These are phyloP conservation scores for Magnaporthiopsis rhizophila DNA, from an alignment of 2,329 filamentous ascomycete genomes.

Conservation along the genomic window DNA sequence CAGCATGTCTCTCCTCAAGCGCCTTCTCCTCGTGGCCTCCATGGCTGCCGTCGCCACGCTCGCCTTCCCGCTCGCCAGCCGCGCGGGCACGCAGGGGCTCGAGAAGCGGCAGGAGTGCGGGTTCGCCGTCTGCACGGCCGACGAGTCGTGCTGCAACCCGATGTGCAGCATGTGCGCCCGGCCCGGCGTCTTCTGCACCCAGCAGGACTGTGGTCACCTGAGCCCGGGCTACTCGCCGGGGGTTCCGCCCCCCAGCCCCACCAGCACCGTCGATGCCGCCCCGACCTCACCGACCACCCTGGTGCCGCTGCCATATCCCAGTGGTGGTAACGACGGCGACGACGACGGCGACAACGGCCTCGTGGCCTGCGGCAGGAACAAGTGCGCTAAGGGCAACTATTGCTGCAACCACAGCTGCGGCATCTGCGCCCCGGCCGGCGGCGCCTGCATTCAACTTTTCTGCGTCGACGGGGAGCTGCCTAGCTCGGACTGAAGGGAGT, in stretches of 20 bases:
- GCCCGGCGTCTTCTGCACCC: slow-evolving; percentile 14
- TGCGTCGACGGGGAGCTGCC: slow-evolving; percentile 8
- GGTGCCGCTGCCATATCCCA: neutral
- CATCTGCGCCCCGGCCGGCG: slow-evolving; percentile 14
- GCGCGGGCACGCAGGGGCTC: neutral
- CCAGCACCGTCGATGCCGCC: neutral
- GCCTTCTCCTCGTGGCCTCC: neutral
- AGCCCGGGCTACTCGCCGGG: slow-evolving; percentile 9
- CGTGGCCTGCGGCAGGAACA: slow-evolving; percentile 13
- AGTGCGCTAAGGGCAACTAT: slow-evolving; percentile 10
- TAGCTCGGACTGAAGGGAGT: neutral
- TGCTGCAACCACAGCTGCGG: slow-evolving; percentile 19
- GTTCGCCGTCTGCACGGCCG: slow-evolving; percentile 11
- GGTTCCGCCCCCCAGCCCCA: neutral
- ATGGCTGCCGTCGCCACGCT: neutral
- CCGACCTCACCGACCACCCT: neutral
- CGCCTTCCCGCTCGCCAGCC: neutral
- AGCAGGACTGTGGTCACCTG: slow-evolving; percentile 11
- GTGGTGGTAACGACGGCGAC: neutral
- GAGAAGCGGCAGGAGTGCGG: slow-evolving; percentile 11
- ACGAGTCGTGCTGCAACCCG: slow-evolving; percentile 16
- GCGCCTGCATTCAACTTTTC: slow-evolving; percentile 14
- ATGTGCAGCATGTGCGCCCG: slow-evolving; percentile 15
- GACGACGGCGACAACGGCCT: neutral
- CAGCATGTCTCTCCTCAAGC: neutral